These are phyloP conservation scores for Blastobotrys ciferrii DNA, from an alignment of 1,139 yeast species.

Conservation along the genomic window DNA sequence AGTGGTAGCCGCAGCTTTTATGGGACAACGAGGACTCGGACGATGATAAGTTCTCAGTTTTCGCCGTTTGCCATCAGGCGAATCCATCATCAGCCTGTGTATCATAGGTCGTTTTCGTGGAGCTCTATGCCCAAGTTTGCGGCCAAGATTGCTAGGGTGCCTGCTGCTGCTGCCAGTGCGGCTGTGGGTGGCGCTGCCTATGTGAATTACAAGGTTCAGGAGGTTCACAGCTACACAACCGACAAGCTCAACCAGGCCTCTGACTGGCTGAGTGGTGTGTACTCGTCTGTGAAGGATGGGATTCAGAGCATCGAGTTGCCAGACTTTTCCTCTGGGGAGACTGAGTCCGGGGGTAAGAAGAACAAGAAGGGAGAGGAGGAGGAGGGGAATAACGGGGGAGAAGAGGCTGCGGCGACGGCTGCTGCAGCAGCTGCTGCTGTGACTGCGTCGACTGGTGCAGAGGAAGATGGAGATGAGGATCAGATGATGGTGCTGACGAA, in stretches of 20 bases:
- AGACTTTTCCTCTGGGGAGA: conserved; percentile 25
- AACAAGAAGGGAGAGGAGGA: conserved; percentile 23
- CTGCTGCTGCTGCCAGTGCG: conserved; percentile 82
- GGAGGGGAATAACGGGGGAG: conserved; percentile 23
- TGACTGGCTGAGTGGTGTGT: conserved; percentile 49
- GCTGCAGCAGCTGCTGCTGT: conserved; percentile 35
- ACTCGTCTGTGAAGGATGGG: conserved; percentile 28
- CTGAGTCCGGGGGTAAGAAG: conserved; percentile 15
- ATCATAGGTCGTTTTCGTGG: conserved; percentile 15
- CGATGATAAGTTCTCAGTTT: not conserved
- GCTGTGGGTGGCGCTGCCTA: conserved; percentile 94
- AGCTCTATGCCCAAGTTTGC: conserved; percentile 45
- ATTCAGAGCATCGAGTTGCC: conserved; percentile 29
- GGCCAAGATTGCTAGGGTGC: conserved; percentile 54
- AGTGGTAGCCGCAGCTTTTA: not conserved
- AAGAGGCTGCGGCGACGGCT: conserved; percentile 32
- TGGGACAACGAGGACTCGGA: not conserved
- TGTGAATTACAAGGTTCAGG: conserved; percentile 86
- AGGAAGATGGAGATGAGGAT: conserved; percentile 35
- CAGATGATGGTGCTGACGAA: conserved; percentile 79
- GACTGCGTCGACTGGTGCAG: conserved; percentile 38
- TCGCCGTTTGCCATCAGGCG: conserved; percentile 8
- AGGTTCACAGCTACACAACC: conserved; percentile 68
- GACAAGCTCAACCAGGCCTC: conserved; percentile 62
- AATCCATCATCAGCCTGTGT: conserved; percentile 4